phyloP scores from a whole-genome alignment of 352 stramenopile genomes.

The Thraustochytrium sp. region DNA sequence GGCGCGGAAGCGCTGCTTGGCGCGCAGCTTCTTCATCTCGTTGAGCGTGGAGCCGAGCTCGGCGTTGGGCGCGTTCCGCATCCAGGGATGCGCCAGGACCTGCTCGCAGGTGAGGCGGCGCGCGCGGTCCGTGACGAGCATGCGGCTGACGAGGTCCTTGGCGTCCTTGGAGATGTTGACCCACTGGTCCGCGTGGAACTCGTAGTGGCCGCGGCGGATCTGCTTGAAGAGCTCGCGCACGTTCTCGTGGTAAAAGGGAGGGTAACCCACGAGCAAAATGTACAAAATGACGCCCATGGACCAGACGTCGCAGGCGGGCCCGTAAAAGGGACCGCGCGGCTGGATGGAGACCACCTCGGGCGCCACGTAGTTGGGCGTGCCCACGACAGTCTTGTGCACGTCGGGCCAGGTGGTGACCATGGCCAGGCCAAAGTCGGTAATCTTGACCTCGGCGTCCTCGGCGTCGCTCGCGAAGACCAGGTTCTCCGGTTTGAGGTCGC shows the following conservation, averaged over 20 bases:
- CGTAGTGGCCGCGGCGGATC: conserved; percentile 77
- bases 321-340: conserved; percentile 55
- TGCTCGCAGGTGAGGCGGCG: conserved; percentile 63
- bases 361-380: conserved; percentile 78
- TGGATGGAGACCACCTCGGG: conserved; percentile 81
- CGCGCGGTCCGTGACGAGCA: conserved; percentile 68
- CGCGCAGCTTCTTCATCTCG: conserved; percentile 64
- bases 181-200: conserved; percentile 66
- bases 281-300: conserved; percentile 54
- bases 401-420: conserved; percentile 53
- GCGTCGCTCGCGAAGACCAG: conserved; percentile 71
- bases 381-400: conserved; percentile 43
- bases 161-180: conserved; percentile 72
- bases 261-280: conserved; percentile 53
- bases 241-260: conserved; percentile 52
- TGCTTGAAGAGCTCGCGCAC: conserved; percentile 72
- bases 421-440: conserved; percentile 80
- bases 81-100: conserved; percentile 68
- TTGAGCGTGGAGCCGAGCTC: conserved; percentile 54
- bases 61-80: not conserved
- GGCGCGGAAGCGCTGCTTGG: conserved; percentile 54
- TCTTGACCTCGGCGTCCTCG: conserved; percentile 68
- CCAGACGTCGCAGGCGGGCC: conserved; percentile 52
- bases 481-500: conserved; percentile 80
- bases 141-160: conserved; percentile 71